Evolutionary conservation across 202 grass and related monocot genomes (phyloP), one percentile per base, ranked within the genome.

Genomic region (Brachypodium distachyon): DNA sequence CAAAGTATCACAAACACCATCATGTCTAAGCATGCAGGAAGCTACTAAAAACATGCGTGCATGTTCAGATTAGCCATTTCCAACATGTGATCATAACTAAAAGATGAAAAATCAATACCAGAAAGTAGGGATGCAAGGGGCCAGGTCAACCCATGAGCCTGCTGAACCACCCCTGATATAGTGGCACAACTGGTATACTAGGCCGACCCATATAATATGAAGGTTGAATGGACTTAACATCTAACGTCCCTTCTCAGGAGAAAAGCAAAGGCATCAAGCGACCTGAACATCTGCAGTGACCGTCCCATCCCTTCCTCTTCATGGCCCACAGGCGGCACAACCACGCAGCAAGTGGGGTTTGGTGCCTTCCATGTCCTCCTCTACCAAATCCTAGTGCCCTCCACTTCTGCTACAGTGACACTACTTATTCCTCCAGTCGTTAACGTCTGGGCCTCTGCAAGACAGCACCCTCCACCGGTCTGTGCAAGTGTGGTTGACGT

Each of bases 41-140:
- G 55, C 47, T 66, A 36, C 43, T 65, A 17, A 66, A 61, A 74
- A 42, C 31, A 67, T n/a, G 55, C 56, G 54, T 54, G 38, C 43
- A 68, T 72, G n/a, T 73, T 81, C 51, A 62, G 76, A 86, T 64
- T 85, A 50, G 50, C 65, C 28, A 58, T 72, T 68, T 76, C 82
- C 73, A 88, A 64, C 56, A 78, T 82, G 50, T 18, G 44, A 81
- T 55, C 67, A 33, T 53, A 53, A 82, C 4, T 32, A 81, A 62
- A 28, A 37, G 39, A 97, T 79, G 34, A 64, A 31, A 71, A 82
- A 34, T 50, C 54, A 43, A 77, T 34, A 74, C 43, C 56, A n/a
- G 8, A 73, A 67, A 46, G 28, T 17, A 67, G 40, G 2, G 23
- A 28, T 44, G 7, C n/a, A n/a, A n/a, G n/a, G 22, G 21, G 63